Percentiles rank a stretch among this genome's conserved stretches.
These are phyloP conservation scores for Kwoniella bestiolae DNA, from an alignment of 768 basidiomycete species.

Conservation along the genomic window DNA sequence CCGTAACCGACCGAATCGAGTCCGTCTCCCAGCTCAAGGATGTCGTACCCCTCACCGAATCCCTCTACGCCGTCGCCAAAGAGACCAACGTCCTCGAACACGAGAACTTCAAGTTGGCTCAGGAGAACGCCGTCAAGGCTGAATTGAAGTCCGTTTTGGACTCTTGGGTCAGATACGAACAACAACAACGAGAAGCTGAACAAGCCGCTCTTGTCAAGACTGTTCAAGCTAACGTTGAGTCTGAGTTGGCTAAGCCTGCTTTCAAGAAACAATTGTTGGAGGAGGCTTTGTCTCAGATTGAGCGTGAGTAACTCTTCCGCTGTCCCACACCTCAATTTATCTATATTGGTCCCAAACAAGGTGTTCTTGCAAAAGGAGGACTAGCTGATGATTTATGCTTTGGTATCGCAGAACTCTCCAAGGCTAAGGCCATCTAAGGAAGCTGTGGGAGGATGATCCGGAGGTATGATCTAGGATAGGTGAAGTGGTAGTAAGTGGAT, in stretches of 20 bases:
- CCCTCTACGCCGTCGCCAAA: slow-evolving; percentile 91
- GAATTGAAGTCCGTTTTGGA: slow-evolving; percentile 95
- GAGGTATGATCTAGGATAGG: not conserved
- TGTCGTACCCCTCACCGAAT: slow-evolving; percentile 86
- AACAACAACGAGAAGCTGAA: slow-evolving; percentile 93
- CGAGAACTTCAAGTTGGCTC: slow-evolving; percentile 84
- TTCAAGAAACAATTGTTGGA: slow-evolving; percentile 81
- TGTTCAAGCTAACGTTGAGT: slow-evolving; percentile 60
- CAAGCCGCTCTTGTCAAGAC: slow-evolving; percentile 86
- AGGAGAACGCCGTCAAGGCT: slow-evolving; percentile 80
- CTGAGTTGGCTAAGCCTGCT: slow-evolving; percentile 68
- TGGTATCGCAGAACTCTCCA: slow-evolving; percentile 82
- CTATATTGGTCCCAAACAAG: too few relatives aligned
- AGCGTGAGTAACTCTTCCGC: slow-evolving; percentile 80
- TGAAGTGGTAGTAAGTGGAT: slow-evolving; percentile 2
- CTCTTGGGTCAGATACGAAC: slow-evolving; percentile 97
- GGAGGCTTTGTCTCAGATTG: slow-evolving; percentile 87
- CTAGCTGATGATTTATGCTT: too few relatives aligned
- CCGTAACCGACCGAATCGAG: slow-evolving; percentile 89
- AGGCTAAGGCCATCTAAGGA: slow-evolving; percentile 83
- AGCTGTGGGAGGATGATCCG: not conserved
- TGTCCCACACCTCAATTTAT: too few relatives aligned
- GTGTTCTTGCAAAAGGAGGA: too few relatives aligned
- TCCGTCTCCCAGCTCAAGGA: slow-evolving; percentile 94
- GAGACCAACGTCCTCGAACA: slow-evolving; percentile 91